phyloP scores from a whole-genome alignment of 345 rosid genomes.

The Excoecaria agallocha region DNA sequence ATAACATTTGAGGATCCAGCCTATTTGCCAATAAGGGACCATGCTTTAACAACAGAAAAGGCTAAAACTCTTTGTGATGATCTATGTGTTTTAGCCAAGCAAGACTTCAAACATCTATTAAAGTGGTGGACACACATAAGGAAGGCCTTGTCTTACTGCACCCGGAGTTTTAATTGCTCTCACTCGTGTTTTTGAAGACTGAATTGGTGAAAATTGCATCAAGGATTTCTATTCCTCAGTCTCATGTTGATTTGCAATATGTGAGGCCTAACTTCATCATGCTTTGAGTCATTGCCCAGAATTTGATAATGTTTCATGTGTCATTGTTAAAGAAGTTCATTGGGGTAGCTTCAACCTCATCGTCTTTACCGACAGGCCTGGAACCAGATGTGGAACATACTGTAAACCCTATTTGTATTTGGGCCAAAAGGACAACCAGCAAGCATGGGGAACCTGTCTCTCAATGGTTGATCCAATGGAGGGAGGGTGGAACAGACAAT shows the following conservation, averaged over 20 bases:
- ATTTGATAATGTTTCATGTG: conserved; percentile 91
- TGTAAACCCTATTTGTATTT: no score
- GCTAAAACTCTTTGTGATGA: conserved; percentile 83
- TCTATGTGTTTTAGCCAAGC: conserved; percentile 84
- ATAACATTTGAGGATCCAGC: conserved; percentile 64
- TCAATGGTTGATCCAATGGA: no score
- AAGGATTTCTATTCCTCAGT: conserved; percentile 79
- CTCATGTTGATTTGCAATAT: conserved; percentile 73
- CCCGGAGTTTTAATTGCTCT: conserved; percentile 95
- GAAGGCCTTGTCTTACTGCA: no score
- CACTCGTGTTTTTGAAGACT: conserved; percentile 88
- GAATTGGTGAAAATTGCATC: conserved; percentile 74
- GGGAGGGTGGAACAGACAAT: no score
- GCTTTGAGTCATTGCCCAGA: conserved; percentile 97
- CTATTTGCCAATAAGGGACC: conserved; percentile 56
- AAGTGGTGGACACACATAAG: no score
- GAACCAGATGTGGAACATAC: no score
- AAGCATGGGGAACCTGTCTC: no score
- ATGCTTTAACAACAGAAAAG: conserved; percentile 79
- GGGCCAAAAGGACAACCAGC: no score
- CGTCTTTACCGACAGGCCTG: no score
- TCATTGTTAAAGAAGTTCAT: no score
- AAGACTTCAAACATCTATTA: conserved; percentile 83
- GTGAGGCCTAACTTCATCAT: conserved; percentile 96
- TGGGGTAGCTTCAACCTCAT: no score